Base-by-base conservation (phyloP, 208 protist genomes). In the Crithidia mellificae region DNA sequence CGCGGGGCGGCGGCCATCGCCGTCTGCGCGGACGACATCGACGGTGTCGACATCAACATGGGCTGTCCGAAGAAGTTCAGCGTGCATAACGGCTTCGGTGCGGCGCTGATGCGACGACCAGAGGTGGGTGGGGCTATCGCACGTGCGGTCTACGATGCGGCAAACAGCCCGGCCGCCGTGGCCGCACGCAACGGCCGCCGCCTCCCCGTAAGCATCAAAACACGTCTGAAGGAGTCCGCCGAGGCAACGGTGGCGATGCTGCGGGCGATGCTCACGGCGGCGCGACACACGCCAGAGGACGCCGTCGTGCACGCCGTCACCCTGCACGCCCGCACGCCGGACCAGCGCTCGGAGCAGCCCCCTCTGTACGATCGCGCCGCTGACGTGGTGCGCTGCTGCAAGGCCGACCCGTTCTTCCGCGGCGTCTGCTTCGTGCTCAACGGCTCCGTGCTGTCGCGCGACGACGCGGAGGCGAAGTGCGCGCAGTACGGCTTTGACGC, bases 31-130 rank as follows among this genome's bases (percentile, higher is more conserved):
- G 73, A 83, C 12, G 97, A 99, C 71, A 86, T 99, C 20, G 88
- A 96, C 59, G 98, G 87, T 17, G 84, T 99, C 15, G 98, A 99
- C 86, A 68, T 99, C 32, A 99, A 99, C 81, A 99, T 99, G 98
- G 98, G 98, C 44, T 99, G 98, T 68, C 98, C 98, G 0, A 98
- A 98, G 68, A 85, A 90, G 56, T 99, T 99, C 71, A 99, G 96
- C 70, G 79, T 98, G 22, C 74, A 80, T 11, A 97, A 98, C 52
- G 98, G 97, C 8, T 99, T 99, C 95, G 98, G 98, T 20, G 88
- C 96, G 0, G 96, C 96, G 8, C 81, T 99, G 22, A 94, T 99
- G 81, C 43, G 32, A 27, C 65, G 85, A 27, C 63, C 88, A 2
- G 59, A 47, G 43, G 46, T 64, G n/a, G 91, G 83, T 8, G 88